Evolutionary conservation across 768 basidiomycete genomes (phyloP).

Genomic region (Symmetrospora coprosmae): DNA sequence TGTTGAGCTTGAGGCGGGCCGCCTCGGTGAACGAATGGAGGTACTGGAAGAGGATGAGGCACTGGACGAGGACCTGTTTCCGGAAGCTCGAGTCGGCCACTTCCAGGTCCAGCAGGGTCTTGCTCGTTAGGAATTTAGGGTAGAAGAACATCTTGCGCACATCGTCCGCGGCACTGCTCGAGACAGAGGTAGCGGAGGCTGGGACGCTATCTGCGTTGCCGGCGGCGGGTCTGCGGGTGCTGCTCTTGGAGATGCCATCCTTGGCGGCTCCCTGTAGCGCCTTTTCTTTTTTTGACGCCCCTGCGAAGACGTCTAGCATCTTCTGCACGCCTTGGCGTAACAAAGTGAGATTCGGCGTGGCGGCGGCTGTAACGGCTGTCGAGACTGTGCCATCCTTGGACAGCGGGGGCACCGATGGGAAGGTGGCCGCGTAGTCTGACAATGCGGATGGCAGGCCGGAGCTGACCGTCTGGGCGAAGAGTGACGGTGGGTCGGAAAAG

Average conservation of each 20-base stretch:
- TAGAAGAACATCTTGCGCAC: constrained; percentile 64
- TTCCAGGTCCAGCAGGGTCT: constrained; percentile 74
- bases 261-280: constrained; percentile 43
- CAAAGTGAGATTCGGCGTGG: constrained; percentile 42
- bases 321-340: constrained; percentile 60
- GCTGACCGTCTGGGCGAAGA: constrained; percentile 43
- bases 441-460: background rate
- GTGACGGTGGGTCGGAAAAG: constrained; percentile 61
- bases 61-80: constrained; percentile 76
- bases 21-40: constrained; percentile 59
- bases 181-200: background rate
- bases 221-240: background rate
- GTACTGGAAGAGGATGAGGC: constrained; percentile 35
- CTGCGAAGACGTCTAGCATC: constrained; percentile 63
- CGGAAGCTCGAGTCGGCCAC: constrained; percentile 84
- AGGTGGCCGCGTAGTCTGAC: background rate
- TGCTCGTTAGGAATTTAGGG: constrained; percentile 79
- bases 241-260: background rate
- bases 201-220: background rate
- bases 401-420: background rate
- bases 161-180: constrained; percentile 32
- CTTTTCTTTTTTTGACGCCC: constrained; percentile 73
- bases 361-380: background rate
- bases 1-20: constrained; percentile 50
- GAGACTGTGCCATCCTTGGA: constrained; percentile 5